Evolutionary conservation across 2,329 filamentous ascomycete species (phyloP).

Genomic region (Xylaria polymorpha): DNA sequence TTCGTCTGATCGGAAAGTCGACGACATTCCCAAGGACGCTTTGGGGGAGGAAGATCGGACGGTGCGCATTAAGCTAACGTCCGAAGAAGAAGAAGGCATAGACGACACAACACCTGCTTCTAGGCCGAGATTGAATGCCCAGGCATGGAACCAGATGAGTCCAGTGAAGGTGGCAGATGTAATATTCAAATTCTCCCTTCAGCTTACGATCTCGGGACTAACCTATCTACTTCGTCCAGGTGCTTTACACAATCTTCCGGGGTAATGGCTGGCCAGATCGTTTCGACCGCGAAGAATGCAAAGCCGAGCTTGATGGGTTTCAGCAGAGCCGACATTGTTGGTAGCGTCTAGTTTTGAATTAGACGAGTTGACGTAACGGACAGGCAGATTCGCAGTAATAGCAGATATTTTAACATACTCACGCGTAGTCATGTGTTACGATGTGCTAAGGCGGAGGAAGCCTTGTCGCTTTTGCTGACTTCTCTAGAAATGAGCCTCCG

Average conservation of each 20-base stretch:
- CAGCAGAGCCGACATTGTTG: background rate
- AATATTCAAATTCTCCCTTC: no score
- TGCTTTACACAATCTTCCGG: constrained; percentile 8
- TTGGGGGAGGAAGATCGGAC: background rate
- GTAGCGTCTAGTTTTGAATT: background rate
- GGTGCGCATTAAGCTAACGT: background rate
- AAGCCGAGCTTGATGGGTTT: background rate
- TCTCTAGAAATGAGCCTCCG: background rate
- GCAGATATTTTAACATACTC: background rate
- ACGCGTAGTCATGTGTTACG: background rate
- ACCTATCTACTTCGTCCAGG: background rate
- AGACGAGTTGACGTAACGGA: no score
- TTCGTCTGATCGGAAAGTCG: background rate
- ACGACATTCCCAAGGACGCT: background rate
- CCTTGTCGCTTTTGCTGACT: background rate
- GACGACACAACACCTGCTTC: background rate
- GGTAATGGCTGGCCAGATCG: background rate
- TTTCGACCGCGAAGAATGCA: background rate
- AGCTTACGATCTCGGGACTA: background rate
- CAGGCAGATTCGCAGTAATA: no score
- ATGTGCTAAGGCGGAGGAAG: background rate
- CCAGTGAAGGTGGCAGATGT: background rate
- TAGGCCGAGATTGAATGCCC: background rate
- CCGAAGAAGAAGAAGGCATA: background rate
- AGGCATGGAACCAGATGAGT: background rate